A percentile compares a stretch with the other conserved stretches of the same genome.
Evolutionary conservation across 495 filamentous ascomycete genomes (phyloP).

Genomic region (Lophiostoma macrostomum): DNA sequence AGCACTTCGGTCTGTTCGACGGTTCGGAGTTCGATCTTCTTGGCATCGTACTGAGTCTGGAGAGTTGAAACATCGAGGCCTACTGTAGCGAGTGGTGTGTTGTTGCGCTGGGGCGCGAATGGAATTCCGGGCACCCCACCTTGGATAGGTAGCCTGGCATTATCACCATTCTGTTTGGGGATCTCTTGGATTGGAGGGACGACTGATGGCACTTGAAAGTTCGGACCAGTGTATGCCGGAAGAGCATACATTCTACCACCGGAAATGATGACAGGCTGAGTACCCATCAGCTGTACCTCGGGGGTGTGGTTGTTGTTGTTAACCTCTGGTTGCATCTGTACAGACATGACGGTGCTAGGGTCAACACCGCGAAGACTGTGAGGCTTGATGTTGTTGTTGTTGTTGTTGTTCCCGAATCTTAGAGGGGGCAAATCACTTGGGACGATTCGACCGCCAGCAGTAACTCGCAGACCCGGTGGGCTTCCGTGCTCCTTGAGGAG

Average conservation of each 20-base stretch:
- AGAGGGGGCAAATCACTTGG: conserved; percentile 45
- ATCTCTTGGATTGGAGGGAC: background rate
- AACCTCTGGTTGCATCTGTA: conserved; percentile 1
- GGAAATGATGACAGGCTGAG: conserved; percentile 14
- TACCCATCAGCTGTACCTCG: conserved; percentile 4
- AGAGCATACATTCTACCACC: conserved; percentile 13
- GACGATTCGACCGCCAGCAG: conserved; percentile 63
- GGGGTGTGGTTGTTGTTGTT: background rate
- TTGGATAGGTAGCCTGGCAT: conserved; percentile 1
- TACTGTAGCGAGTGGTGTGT: background rate
- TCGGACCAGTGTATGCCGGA: background rate
- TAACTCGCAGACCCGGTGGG: conserved; percentile 59
- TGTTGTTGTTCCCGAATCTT: conserved; percentile 24
- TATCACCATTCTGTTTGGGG: background rate
- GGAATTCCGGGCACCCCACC: background rate
- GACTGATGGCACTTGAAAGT: background rate
- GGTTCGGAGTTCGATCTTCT: conserved; percentile 18
- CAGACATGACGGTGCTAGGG: conserved; percentile 5
- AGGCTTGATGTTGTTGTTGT: conserved; percentile 24
- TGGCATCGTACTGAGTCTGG: conserved; percentile 10
- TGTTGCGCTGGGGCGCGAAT: background rate
- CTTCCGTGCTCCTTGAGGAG: conserved; percentile 59
- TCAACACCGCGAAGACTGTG: conserved; percentile 17
- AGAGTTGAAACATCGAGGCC: conserved; percentile 8
- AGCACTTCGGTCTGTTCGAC: conserved; percentile 32